Evolutionary conservation across 2,329 filamentous ascomycete species (phyloP), one percentile per base, ranked within the genome.

Genomic region (Sarocladiaceae sp.): DNA sequence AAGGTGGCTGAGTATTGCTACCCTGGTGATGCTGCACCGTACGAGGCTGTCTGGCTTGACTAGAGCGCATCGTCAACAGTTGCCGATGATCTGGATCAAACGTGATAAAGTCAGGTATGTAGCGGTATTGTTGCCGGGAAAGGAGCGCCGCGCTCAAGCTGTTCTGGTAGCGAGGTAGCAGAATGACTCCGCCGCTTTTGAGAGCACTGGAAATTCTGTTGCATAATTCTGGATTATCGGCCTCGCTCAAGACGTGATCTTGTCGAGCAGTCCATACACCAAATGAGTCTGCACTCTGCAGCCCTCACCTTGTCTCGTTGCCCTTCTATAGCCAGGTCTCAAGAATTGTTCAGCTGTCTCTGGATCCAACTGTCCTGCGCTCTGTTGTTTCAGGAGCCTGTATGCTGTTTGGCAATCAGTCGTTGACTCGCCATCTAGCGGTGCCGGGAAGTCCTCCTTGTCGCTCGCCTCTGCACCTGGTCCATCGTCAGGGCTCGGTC

Each of bases 381-480:
- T 67, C 37, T 64, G 61, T 53, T 67, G 58, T 31, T 58, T 49
- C 20, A 70, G 62, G 35, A 70, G 60, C 2, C 57, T 52, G 36
- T 64, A 67, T 4, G 67, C 67, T 18, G 65, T 62, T 2, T 57
- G 56, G 52, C 67, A 70, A 4, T 59, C 58, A 0, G 63, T 66
- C 3, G 66, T 70, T 2, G 62, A 63, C 46, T 66, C 63, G 10
- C 53, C 52, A 1, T 51, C 48, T 4, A 49, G 39, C 2, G 48
- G 44, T 2, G 52, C 39, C 17, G 44, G 54, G 7, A 55, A 22
- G 11, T 56, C 51, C 13, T 53, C 46, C 2, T 12, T 13, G 36
- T 46, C 37, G 20, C 23, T 35, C 18, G 18, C 37, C 13, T 23
- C 37, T n/a, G 8, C 44, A 31, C 33, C 44, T 10, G 44, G 8